Base-by-base conservation (phyloP, 2,329 filamentous ascomycete species). In the Botrytis elliptica region DNA sequence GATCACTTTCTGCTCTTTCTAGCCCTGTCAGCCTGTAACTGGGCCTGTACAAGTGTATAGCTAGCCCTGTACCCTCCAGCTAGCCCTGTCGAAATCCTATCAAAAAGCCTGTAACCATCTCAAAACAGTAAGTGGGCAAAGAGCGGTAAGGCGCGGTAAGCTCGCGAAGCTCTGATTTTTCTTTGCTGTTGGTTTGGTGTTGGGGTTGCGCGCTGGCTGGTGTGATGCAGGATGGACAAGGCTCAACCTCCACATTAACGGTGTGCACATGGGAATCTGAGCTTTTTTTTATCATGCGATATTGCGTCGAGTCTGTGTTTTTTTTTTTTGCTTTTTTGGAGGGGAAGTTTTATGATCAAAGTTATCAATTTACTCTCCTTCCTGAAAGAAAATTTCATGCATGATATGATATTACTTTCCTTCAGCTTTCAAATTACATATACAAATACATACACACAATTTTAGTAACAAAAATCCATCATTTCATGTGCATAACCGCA, bases 141-240 rank as follows among this genome's bases (percentile, higher is more conserved):
- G 59, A 62, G 59, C 59, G 59, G 59, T 62, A 62, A 62, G 33
- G 59, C 59, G 59, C 59, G 59, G 59, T 62, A 62, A 62, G 59
- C 59, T 62, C 59, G 59, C 52, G 14, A 57, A 57, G 52, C 59
- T 62, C 59, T 40, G 59, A 16, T 25, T 40, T 40, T n/a, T 62
- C 36, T 62, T 16, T 62, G 59, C 59, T 40, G 59, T 5, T 36
- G 22, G 59, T 38, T 62, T 38, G 36, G 59, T n/a, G 59, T 62
- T 62, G 25, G 36, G 59, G 59, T 40, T 62, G 59, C 59, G 59
- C 59, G 59, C 59, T 62, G 59, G 59, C 59, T 62, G 59, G 59
- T 62, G 59, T 38, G 59, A 38, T 62, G 22, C 59, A 40, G 36
- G 22, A 40, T n/a, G 38, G 36, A 62, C 36, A 38, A 38, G 57